A percentile compares a stretch with the other conserved stretches of the same genome.
Evolutionary conservation across 2,329 filamentous ascomycete species (phyloP).

Genomic region (Alternaria panax): DNA sequence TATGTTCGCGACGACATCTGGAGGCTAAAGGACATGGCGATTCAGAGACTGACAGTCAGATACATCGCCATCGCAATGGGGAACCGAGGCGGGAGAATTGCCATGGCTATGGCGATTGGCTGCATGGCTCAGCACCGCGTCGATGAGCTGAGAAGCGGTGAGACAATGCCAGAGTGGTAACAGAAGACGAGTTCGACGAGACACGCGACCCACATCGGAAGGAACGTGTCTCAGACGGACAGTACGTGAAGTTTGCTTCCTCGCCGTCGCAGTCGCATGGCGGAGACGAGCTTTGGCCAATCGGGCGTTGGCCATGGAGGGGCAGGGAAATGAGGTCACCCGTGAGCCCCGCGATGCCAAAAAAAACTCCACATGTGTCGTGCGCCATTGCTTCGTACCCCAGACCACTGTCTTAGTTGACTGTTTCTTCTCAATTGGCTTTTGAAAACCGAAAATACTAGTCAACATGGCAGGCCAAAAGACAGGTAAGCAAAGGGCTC

Average conservation of each 20-base stretch:
- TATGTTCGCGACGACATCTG: background rate
- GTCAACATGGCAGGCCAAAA: slow-evolving; percentile 48
- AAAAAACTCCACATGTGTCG: slow-evolving; percentile 29
- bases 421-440: slow-evolving; percentile 24
- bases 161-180: background rate
- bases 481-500: slow-evolving; percentile 35
- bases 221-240: background rate
- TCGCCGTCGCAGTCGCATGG: background rate
- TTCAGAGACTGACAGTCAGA: background rate
- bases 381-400: slow-evolving; percentile 29
- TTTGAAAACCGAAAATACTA: slow-evolving; percentile 11
- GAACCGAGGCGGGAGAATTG: slow-evolving; percentile 10
- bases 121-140: slow-evolving; percentile 1
- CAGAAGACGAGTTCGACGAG: background rate
- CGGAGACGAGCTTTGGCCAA: slow-evolving; percentile 17
- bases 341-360: slow-evolving; percentile 18
- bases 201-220: background rate
- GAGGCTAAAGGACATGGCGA: background rate
- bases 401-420: slow-evolving; percentile 20
- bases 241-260: background rate
- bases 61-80: background rate
- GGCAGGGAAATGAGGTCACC: slow-evolving; percentile 18
- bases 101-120: slow-evolving; percentile 13
- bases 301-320: slow-evolving; percentile 13
- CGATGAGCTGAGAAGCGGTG: background rate